Evolutionary conservation across 1,284 basidiomycete species (phyloP), one percentile per base, ranked within the genome.

Genomic region (Volvariella surrecta): DNA sequence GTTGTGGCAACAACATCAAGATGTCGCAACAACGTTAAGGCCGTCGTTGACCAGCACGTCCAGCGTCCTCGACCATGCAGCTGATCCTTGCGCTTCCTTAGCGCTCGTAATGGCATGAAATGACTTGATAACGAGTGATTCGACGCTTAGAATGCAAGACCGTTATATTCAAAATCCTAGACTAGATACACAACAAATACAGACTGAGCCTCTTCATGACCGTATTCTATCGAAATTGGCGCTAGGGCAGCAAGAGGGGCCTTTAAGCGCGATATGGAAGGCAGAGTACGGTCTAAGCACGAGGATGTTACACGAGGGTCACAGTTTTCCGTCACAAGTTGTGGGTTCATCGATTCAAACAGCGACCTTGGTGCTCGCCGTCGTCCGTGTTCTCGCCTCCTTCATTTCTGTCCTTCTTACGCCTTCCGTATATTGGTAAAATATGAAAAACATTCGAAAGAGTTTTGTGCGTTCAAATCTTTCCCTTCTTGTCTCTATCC

Each of bases 371-470:
- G 38, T 40, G 45, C 43, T 35, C 45, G 7, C 6, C 34, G n/a
- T 35, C 18, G 39, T 28, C 17, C 8, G 45, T 30, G 21, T 38
- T 34, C 21, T 16, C 31, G 21, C n/a, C n/a, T 28, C 2, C 31
- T 18, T 35, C 11, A 20, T 31, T 34, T 10, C 21, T n/a, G 30
- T 20, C 30, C 18, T 20, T n/a, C 9, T 32, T 10, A 37, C 38
- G 37, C 37, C 45, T 35, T 18, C 11, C 1, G n/a, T 38, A 8
- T 32, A 4, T 19, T 16, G 11, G 31, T 22, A 31, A 37, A 31
- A n/a, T 30, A 94, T 94, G 90, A 94, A 93, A 71, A 81, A 81
- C 52, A 71, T 94, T 60, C 91, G 88, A 76, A 93, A 91, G 71
- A 83, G 83, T 52, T 71, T 92, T 62, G 90, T 91, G 57, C 59